Evolutionary conservation across 345 rosid genomes (phyloP), one percentile per base, ranked within the genome.

Genomic region (Isatis tinctoria): DNA sequence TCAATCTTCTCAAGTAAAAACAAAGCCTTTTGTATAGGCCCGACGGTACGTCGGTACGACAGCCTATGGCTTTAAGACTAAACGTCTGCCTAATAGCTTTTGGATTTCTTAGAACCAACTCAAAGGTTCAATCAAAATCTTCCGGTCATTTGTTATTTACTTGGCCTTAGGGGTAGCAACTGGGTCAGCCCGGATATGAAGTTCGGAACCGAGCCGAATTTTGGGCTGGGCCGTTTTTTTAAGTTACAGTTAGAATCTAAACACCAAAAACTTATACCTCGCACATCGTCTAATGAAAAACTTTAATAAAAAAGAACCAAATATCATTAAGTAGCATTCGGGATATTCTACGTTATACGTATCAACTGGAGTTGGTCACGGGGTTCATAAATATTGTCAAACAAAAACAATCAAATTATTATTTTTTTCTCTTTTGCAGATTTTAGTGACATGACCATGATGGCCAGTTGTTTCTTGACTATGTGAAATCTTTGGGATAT

Each of bases 21-120:
- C 43, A 64, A 76, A 53, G 10, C 9, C 53, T 52, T 60, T 53
- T 62, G 65, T 69, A 69, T 62, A 62, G 41, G 14, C 58, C 51
- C 5, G 45, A 27, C 36, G 70, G 70, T n/a, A n/a, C n/a, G n/a
- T n/a, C n/a, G n/a, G n/a, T 69, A 62, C 43, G 52, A 53, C 47
- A 51, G 26, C 32, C 10, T 60, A 26, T 28, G 11, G 60, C 69
- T 68, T 30, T 10, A 30, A 49, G 59, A 66, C 72, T 43, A 17
- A 0, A 20, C 35, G 37, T 11, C 14, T 63, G 20, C 28, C 37
- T 63, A 12, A 2, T 18, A 49, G 41, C 60, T 59, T 66, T 39
- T 39, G 14, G 49, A 35, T 44, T 54, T 7, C 14, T 20, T 73
- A 11, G 33, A 73, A 30, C 10, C 10, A 73, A 64, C 30, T 65